phyloP scores from a whole-genome alignment of 169 alveolate genomes.

The Plasmodium ovale region DNA sequence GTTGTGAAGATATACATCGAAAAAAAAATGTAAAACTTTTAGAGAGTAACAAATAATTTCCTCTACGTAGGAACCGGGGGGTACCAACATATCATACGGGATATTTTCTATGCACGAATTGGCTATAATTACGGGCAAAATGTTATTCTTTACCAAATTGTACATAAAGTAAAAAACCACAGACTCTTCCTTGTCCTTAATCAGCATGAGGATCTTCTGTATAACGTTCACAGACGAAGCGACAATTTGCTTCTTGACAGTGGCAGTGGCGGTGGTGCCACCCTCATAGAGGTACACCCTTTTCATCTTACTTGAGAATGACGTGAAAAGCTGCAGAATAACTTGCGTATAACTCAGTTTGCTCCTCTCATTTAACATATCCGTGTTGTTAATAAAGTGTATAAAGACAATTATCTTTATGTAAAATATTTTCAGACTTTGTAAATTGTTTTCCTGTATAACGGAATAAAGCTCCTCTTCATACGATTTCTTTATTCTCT shows the following conservation, averaged over 20 bases:
- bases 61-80: slow-evolving; percentile 34
- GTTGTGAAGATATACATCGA: slow-evolving; percentile 31
- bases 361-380: neutral
- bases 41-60: slow-evolving; percentile 46
- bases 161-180: slow-evolving; percentile 42
- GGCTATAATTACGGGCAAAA: slow-evolving; percentile 30
- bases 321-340: slow-evolving; percentile 26
- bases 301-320: slow-evolving; percentile 42
- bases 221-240: slow-evolving; percentile 51
- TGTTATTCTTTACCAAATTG: slow-evolving; percentile 24
- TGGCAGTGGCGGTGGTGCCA: neutral
- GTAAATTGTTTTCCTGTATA: slow-evolving; percentile 15
- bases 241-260: slow-evolving; percentile 34
- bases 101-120: neutral
- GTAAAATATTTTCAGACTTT: slow-evolving; percentile 44
- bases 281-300: neutral
- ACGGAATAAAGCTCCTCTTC: slow-evolving; percentile 7
- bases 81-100: slow-evolving; percentile 13
- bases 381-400: slow-evolving; percentile 39
- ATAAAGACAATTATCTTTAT: slow-evolving; percentile 62
- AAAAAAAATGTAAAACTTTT: slow-evolving; percentile 37
- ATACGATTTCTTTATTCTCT: slow-evolving; percentile 25
- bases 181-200: slow-evolving; percentile 45
- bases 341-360: slow-evolving; percentile 19
- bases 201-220: slow-evolving; percentile 45